Evolutionary conservation across 1,284 basidiomycete species (phyloP), one percentile per base, ranked within the genome.

Genomic region (Cutaneotrichosporon sp.): DNA sequence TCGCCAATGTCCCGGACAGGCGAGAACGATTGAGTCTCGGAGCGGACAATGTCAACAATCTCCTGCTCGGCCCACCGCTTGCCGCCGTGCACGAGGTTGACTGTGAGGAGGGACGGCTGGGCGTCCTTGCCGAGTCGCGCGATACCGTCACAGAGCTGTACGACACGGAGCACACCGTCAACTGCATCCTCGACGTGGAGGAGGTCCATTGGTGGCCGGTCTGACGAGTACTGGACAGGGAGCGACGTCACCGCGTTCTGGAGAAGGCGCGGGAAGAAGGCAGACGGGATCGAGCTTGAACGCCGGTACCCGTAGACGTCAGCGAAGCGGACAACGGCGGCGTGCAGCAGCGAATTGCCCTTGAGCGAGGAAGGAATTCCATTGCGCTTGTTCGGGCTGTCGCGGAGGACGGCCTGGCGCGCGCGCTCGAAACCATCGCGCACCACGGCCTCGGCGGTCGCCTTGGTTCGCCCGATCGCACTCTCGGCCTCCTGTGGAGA

Each of bases 61-160:
- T 77, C 71, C 40, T 69, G 62, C 22, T 69, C 63, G 10, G 65
- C 58, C 69, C 71, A 72, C 5, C 68, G 66, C 59, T 69, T 69
- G 8, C 78, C 79, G 14, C 78, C 78, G 18, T 74, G 71, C 11
- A 79, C 76, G 51, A 81, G 61, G 66, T 80, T 75, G 69, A 72
- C 70, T 18, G 61, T 63, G 18, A 70, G 65, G 47, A 69, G 58
- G 4, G 56, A 52, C 31, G 42, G 51, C 30, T 22, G 38, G 13
- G 51, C 52, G 14, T 32, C 14, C 60, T 57, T 47, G 55, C 55
- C 55, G 18, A 13, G 38, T 0, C 34, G 21, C 18, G 38, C 51
- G 4, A 49, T 57, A 26, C 56, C 34, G 58, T 52, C 60, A 9
- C 40, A 26, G 46, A 53, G 55, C 26, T 61, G 46, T 16, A 76